Conservation (phyloP, 768 basidiomycete genomes). For the Tulasnella calospora region DNA sequence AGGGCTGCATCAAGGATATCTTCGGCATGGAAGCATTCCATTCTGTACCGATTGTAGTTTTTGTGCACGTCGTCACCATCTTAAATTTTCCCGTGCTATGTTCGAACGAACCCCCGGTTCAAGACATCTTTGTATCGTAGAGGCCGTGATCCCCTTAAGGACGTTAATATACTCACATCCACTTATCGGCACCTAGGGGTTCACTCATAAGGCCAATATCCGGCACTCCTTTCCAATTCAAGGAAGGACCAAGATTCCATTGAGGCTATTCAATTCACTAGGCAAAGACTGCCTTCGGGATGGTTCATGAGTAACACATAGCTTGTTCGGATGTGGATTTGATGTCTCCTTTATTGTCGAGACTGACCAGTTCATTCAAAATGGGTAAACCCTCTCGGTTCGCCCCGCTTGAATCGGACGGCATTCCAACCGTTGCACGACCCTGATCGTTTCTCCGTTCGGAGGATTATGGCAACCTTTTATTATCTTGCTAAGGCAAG, state of each 20-base stretch:
- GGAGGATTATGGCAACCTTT: too few species aligned
- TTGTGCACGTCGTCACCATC: neutral
- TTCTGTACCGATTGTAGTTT: slow-evolving; percentile 46
- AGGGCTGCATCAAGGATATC: slow-evolving; percentile 48
- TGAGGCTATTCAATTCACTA: neutral
- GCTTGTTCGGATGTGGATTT: neutral
- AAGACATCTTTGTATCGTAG: neutral
- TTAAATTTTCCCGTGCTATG: neutral
- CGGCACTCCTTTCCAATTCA: neutral
- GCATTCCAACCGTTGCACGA: neutral
- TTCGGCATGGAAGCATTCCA: slow-evolving; percentile 46
- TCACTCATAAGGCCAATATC: too few species aligned
- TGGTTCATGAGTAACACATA: neutral
- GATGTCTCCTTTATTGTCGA: neutral
- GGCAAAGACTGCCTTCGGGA: neutral
- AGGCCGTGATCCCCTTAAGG: neutral
- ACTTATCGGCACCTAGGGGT: neutral
- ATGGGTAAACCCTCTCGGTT: neutral
- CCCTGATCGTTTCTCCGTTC: too few species aligned
- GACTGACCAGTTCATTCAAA: neutral
- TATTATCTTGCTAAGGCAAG: too few species aligned
- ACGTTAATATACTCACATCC: neutral
- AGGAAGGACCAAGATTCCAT: too few species aligned
- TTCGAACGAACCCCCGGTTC: neutral
- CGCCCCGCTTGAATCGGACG: neutral